These are phyloP conservation scores for Centrapalus pauciflorus DNA, from an alignment of 129 eudicot genomes.

Conservation along the genomic window DNA sequence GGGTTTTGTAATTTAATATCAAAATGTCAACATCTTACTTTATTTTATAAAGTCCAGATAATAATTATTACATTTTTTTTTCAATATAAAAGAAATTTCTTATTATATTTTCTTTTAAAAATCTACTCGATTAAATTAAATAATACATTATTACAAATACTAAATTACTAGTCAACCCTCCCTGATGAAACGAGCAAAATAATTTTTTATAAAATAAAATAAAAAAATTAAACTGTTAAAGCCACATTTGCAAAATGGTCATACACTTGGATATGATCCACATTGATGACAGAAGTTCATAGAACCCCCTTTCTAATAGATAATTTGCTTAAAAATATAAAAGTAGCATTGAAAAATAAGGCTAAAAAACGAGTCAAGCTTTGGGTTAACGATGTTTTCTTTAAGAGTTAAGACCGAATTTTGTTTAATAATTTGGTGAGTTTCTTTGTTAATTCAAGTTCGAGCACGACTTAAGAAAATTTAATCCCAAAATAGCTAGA, in stretches of 20 bases:
- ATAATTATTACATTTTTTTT: too few relatives aligned
- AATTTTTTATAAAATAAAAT: background rate
- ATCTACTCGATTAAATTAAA: background rate
- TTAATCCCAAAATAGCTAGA: too few relatives aligned
- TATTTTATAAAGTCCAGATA: constrained; percentile 7
- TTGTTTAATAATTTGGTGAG: too few relatives aligned
- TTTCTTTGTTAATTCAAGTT: too few relatives aligned
- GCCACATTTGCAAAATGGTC: constrained; percentile 20
- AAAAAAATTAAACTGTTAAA: background rate
- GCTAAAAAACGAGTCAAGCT: too few relatives aligned
- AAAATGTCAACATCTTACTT: constrained; percentile 1
- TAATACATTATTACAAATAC: background rate
- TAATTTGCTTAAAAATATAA: background rate
- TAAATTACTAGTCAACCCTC: constrained; percentile 20
- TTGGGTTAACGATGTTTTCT: too few relatives aligned
- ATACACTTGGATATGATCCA: background rate
- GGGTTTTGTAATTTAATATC: background rate
- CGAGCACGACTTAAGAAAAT: too few relatives aligned
- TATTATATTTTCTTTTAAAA: too few relatives aligned
- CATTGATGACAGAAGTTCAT: background rate
- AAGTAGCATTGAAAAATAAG: background rate
- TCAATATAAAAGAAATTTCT: too few relatives aligned
- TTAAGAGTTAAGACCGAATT: too few relatives aligned
- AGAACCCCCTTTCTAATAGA: background rate
- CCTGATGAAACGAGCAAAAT: constrained; percentile 13